Evolutionary conservation across 305 asterid genomes (phyloP), one percentile per base, ranked within the genome.

Genomic region (Solanum hybrid): DNA sequence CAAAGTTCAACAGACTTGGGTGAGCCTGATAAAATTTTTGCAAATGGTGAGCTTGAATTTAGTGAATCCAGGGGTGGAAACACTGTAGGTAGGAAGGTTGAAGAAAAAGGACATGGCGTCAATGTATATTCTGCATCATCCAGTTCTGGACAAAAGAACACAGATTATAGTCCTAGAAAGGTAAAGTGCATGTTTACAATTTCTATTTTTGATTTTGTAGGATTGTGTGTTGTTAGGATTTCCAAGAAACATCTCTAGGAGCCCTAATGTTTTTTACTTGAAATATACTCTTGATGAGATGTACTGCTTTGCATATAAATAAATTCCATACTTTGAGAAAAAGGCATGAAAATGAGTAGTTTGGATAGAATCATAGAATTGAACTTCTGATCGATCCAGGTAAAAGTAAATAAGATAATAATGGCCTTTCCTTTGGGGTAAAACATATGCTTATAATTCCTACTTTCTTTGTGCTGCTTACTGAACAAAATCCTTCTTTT

Each of bases 121-220:
- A 91, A 93, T 91, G 91, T 88, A 82, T 94, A 94, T 88, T 92
- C 92, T 89, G 94, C 92, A 32, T 92, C 95, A 89, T 88, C 91
- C 90, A 92, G 89, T 86, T 91, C 92, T 92, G 96, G 94, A 90
- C 94, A 89, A 90, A 94, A 91, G 92, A 94, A 91, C 93, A 94
- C 94, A 88, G 96, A 93, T 34, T 84, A 88, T 79, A 93, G 91
- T 90, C 91, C 95, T 31, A 90, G 87, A 88, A 98, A 97, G 99
- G 99, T 96, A 91, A 92, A 90, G 86, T 27, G 90, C 22, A 22
- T 85, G 51, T 42, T 85, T 56, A 32, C 6, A 60, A 22, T 85
- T 60, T 75, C 22, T 85, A 32, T 31, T 85, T 51, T 85, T 85
- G 19, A 51, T 84, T 51, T 56, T 80, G 36, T 40, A 37, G 85